phyloP scores from a whole-genome alignment of 2,329 filamentous ascomycete genomes.

The Acarospora socialis region DNA sequence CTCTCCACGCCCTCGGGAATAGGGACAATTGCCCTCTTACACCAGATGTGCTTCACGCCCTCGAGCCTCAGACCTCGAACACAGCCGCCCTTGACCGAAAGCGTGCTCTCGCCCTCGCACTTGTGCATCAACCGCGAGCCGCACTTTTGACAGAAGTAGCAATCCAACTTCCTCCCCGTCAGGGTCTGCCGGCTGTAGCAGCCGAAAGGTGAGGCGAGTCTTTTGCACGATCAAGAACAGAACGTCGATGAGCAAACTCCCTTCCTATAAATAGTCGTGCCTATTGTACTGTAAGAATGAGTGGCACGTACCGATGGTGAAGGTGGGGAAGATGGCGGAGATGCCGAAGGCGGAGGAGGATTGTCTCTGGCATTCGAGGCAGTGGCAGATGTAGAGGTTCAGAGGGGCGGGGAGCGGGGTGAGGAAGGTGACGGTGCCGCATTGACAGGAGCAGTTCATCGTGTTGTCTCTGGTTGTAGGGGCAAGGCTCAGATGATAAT shows the following conservation, averaged over 20 bases:
- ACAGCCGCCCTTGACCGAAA: conserved; percentile 54
- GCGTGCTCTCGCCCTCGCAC: conserved; percentile 43
- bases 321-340: conserved; percentile 56
- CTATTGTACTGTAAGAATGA: no score
- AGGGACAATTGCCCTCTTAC: conserved; percentile 50
- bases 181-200: conserved; percentile 39
- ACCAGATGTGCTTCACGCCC: conserved; percentile 52
- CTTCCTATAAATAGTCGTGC: conserved; percentile 1
- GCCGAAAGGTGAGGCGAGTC: conserved; percentile 12
- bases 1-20: conserved; percentile 51
- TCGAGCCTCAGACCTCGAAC: conserved; percentile 49
- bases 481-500: no score
- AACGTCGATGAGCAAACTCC: no score
- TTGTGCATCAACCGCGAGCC: conserved; percentile 52
- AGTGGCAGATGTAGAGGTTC: conserved; percentile 59
- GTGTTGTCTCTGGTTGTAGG: conserved; percentile 4
- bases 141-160: conserved; percentile 53
- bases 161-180: conserved; percentile 44
- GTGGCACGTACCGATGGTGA: conserved; percentile 29
- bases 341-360: conserved; percentile 53
- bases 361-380: conserved; percentile 50
- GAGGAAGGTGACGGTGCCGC: conserved; percentile 47
- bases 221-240: no score
- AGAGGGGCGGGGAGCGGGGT: conserved; percentile 47
- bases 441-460: conserved; percentile 52